Evolutionary conservation across 345 rosid genomes (phyloP), one percentile per base, ranked within the genome.

Genomic region (Boechera divaricarpa): DNA sequence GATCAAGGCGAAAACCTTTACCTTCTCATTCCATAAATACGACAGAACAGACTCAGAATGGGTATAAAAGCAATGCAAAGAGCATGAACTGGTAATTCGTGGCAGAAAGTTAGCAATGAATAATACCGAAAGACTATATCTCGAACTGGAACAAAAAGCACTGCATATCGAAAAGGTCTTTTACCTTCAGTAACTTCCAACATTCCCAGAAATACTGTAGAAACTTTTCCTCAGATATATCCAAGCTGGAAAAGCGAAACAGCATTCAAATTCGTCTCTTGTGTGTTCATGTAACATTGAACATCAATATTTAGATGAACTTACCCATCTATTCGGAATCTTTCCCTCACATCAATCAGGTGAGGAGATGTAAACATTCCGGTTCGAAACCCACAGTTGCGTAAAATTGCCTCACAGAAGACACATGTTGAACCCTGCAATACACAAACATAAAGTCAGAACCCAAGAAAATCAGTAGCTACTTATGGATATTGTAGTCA

Each of bases 381-480:
- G 6, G 97, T 93, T 78, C 80, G 84, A 73, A 89, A 83, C 66
- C 98, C 96, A 83, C 89, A 87, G 60, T 88, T 87, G 63, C 98
- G 87, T 79, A 93, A 82, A 69, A 93, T 89, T 72, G 97, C 87
- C 82, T 91, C 98, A 71, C 82, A 84, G 71, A 93, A 89, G 63
- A 93, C 83, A 80, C 98, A 93, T n/a, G 97, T 93, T 42, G 98
- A 93, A 57, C 98, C 98, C 96, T 93, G 83, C 57, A 77, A 79
- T 32, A 45, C 63, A 33, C 3, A 66, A 32, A 38, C 53, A 12
- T 10, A 60, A 62, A 75, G 55, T 13, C n/a, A 60, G 1, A 31
- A 35, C 6, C 15, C 3, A 67, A 60, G 28, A 61, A 51, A 51
- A 72, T 51, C 54, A 47, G 76, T 48, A 63, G 45, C 76, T 70